These are phyloP conservation scores for Forsythia suspensa DNA, from an alignment of 257 asterid species.

Conservation along the genomic window DNA sequence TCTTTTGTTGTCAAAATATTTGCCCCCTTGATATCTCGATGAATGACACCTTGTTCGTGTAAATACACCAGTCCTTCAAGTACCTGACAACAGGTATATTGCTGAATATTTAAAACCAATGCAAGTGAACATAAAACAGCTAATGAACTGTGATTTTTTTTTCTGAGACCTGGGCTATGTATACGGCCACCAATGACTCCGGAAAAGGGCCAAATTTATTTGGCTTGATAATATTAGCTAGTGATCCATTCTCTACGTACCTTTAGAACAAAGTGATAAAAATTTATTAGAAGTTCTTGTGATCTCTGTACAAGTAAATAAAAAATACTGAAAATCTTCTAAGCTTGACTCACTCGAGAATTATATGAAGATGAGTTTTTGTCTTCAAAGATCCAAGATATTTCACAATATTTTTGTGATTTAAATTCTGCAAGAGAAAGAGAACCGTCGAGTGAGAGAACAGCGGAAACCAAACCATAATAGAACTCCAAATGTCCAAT, in stretches of 20 bases:
- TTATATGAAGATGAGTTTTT: slow-evolving; percentile 89
- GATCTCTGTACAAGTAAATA: slow-evolving; percentile 5
- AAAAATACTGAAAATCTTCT: slow-evolving; percentile 16
- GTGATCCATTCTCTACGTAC: slow-evolving; percentile 98
- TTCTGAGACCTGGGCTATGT: slow-evolving; percentile 84
- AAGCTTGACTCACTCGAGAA: slow-evolving; percentile 77
- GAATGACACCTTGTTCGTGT: slow-evolving; percentile 99
- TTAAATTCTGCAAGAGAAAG: slow-evolving; percentile 72
- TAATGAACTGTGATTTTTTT: slow-evolving; percentile 18
- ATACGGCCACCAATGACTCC: slow-evolving; percentile 93
- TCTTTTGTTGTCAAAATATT: slow-evolving; percentile 96
- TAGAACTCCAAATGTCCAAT: background rate
- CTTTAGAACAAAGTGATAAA: slow-evolving; percentile 36
- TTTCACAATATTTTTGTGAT: slow-evolving; percentile 95
- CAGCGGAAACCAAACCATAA: slow-evolving; percentile 15
- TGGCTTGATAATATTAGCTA: slow-evolving; percentile 95
- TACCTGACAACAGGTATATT: slow-evolving; percentile 50
- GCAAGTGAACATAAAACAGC: slow-evolving; percentile 14
- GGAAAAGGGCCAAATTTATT: slow-evolving; percentile 99
- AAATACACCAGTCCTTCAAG: slow-evolving; percentile 97
- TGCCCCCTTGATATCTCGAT: slow-evolving; percentile 99
- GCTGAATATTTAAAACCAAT: slow-evolving; percentile 24
- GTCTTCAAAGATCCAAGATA: slow-evolving; percentile 97
- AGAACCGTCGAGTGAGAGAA: slow-evolving; percentile 17
- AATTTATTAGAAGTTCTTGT: background rate